These are phyloP conservation scores for Colletotrichum kahawae DNA, from an alignment of 2,329 filamentous ascomycete species.

Conservation along the genomic window DNA sequence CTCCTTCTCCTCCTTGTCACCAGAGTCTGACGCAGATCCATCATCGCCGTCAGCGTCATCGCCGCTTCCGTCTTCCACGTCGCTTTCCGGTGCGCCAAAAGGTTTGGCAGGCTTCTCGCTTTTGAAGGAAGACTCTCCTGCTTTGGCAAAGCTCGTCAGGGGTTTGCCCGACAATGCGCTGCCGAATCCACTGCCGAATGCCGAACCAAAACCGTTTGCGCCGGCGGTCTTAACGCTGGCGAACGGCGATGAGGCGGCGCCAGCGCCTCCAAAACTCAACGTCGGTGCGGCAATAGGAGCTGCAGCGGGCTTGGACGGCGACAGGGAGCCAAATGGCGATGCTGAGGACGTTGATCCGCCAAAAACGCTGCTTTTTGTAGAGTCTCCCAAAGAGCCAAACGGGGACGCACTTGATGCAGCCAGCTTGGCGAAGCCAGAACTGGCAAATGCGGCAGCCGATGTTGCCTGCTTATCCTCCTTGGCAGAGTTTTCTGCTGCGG, in stretches of 20 bases:
- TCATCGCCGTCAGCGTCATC: constrained; percentile 43
- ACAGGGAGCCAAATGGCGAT: constrained; percentile 37
- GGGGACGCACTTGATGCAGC: constrained; percentile 65
- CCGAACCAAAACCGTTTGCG: constrained; percentile 53
- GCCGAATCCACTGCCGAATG: constrained; percentile 50
- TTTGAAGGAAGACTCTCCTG: constrained; percentile 54
- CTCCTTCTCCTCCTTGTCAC: constrained; percentile 53
- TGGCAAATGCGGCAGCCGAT: constrained; percentile 68
- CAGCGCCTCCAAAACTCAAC: constrained; percentile 52
- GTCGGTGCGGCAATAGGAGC: constrained; percentile 43
- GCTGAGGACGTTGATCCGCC: constrained; percentile 22
- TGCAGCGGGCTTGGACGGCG: constrained; percentile 29
- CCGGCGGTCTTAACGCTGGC: constrained; percentile 43
- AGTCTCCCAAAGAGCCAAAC: constrained; percentile 61
- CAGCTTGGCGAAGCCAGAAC: constrained; percentile 72
- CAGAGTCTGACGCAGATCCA: constrained; percentile 35
- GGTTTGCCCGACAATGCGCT: constrained; percentile 45
- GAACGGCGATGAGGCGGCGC: constrained; percentile 49
- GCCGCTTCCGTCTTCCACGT: constrained; percentile 58
- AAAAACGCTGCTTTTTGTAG: constrained; percentile 55
- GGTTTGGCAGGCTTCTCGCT: constrained; percentile 70
- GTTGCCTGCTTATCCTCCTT: constrained; percentile 37
- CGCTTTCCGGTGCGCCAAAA: constrained; percentile 78
- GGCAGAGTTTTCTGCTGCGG: neutral
- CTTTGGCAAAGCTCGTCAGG: constrained; percentile 74